Evolutionary conservation across 768 basidiomycete genomes (phyloP).

Genomic region (Lentinula raphanica): DNA sequence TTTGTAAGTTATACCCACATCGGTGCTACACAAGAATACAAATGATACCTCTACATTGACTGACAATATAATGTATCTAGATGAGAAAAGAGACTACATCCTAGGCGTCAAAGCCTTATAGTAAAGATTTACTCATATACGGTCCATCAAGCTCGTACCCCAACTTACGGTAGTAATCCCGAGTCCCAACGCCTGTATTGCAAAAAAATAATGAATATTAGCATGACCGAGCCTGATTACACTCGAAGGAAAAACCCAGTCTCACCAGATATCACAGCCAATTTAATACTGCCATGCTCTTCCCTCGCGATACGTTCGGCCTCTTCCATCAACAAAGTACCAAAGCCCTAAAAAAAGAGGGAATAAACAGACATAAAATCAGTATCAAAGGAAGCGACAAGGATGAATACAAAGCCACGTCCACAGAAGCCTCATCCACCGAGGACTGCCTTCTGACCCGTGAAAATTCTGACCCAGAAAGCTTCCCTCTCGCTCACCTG

Average conservation of each 20-base stretch:
- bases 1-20: background rate
- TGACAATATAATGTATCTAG: background rate
- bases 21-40: background rate
- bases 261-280: constrained; percentile 95
- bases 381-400: constrained; percentile 5
- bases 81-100: background rate
- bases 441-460: background rate
- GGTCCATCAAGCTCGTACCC: constrained; percentile 95
- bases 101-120: constrained; percentile 22
- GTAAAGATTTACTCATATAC: constrained; percentile 89
- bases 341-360: constrained; percentile 67
- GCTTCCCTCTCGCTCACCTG: constrained; percentile 46
- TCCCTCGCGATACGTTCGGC: constrained; percentile 96
- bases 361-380: constrained; percentile 1
- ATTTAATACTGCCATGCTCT: constrained; percentile 92
- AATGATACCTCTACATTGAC: background rate
- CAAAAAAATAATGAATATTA: background rate
- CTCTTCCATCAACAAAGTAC: constrained; percentile 97
- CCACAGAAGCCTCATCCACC: background rate
- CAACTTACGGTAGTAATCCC: constrained; percentile 93
- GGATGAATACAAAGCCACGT: background rate
- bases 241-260: background rate
- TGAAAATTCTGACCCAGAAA: background rate
- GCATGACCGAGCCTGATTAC: background rate
- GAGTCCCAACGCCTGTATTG: constrained; percentile 79